Evolutionary conservation across 495 filamentous ascomycete species (phyloP).

Genomic region (Penicillium ucsense): DNA sequence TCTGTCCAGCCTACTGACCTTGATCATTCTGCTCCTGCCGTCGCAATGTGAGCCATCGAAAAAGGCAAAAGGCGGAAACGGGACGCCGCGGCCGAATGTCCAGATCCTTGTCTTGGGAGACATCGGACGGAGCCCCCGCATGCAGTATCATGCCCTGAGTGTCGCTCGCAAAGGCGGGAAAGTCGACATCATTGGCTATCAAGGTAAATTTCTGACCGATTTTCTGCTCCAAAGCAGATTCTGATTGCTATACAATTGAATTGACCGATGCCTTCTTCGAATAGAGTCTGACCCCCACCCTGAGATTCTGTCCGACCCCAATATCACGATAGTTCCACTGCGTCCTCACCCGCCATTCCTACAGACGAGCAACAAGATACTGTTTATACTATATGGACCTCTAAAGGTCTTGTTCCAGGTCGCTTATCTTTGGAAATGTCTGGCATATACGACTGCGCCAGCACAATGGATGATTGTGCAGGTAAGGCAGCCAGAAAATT

Average conservation of each 20-base stretch:
- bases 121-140: slow-evolving; percentile 90
- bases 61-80: not conserved
- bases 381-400: slow-evolving; percentile 72
- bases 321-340: slow-evolving; percentile 59
- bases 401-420: slow-evolving; percentile 83
- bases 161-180: slow-evolving; percentile 72
- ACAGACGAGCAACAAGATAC: slow-evolving; percentile 57
- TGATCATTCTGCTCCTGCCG: slow-evolving; percentile 42
- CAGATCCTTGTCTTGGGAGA: slow-evolving; percentile 97
- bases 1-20: slow-evolving; percentile 38
- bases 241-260: not conserved
- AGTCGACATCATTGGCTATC: slow-evolving; percentile 83
- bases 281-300: slow-evolving; percentile 65
- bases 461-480: slow-evolving; percentile 75
- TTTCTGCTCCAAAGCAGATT: not conserved
- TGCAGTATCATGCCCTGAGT: slow-evolving; percentile 97
- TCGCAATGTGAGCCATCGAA: slow-evolving; percentile 34
- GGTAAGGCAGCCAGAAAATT: slow-evolving; percentile 22
- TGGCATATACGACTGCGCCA: slow-evolving; percentile 64
- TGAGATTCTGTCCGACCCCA: slow-evolving; percentile 52
- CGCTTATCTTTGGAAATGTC: slow-evolving; percentile 52
- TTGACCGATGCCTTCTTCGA: not conserved
- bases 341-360: slow-evolving; percentile 50
- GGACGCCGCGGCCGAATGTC: slow-evolving; percentile 32
- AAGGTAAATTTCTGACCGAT: slow-evolving; percentile 39